A percentile compares a stretch with the other conserved stretches of the same genome.
phyloP scores from a whole-genome alignment of 257 asterid species.

The Nicotiana paniculata region DNA sequence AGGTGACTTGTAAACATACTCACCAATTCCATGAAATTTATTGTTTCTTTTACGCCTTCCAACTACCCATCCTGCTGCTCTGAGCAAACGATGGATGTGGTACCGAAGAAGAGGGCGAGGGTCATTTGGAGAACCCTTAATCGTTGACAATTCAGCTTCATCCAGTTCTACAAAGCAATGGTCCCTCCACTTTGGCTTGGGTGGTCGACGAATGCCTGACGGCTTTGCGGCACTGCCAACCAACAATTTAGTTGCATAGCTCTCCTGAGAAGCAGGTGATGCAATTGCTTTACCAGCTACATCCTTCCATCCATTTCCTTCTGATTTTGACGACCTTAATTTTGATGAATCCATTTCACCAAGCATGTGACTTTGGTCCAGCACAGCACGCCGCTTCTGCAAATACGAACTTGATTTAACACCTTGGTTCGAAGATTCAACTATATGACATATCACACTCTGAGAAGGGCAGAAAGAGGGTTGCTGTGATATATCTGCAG shows the following conservation, averaged over 20 bases:
- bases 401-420: slow-evolving; percentile 50
- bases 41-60: slow-evolving; percentile 90
- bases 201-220: slow-evolving; percentile 29
- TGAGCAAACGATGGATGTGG: slow-evolving; percentile 76
- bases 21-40: slow-evolving; percentile 79
- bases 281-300: slow-evolving; percentile 36
- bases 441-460: slow-evolving; percentile 41
- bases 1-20: slow-evolving; percentile 82
- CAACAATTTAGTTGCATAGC: slow-evolving; percentile 61
- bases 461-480: slow-evolving; percentile 26
- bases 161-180: slow-evolving; percentile 74
- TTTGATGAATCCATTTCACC: slow-evolving; percentile 30
- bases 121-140: slow-evolving; percentile 66
- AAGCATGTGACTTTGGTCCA: slow-evolving; percentile 29
- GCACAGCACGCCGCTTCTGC: slow-evolving; percentile 28
- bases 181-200: slow-evolving; percentile 90
- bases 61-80: slow-evolving; percentile 86
- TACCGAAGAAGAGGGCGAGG: slow-evolving; percentile 97
- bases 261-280: slow-evolving; percentile 90
- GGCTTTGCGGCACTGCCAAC: slow-evolving; percentile 31
- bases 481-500: slow-evolving; percentile 31
- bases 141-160: slow-evolving; percentile 60
- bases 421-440: slow-evolving; percentile 70
- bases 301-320: slow-evolving; percentile 49
- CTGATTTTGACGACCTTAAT: slow-evolving; percentile 27